Percentiles rank a stretch among this genome's conserved stretches.
Evolutionary conservation across 208 protist species (phyloP).

Genomic region (Trypanosoma theileri): DNA sequence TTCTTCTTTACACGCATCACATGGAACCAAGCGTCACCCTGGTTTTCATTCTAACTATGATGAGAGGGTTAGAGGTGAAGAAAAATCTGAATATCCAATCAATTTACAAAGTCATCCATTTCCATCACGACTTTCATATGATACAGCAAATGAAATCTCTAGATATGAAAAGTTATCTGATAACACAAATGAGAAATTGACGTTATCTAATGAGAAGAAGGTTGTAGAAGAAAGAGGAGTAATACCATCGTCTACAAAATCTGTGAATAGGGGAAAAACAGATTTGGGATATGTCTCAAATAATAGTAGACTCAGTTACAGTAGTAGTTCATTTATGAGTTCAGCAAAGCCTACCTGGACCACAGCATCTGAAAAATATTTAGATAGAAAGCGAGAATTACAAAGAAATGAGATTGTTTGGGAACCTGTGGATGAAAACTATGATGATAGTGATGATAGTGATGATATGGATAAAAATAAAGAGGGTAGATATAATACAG

Average conservation of each 20-base stretch:
- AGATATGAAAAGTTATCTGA: not conserved
- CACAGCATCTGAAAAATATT: not conserved
- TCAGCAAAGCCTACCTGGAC: not conserved
- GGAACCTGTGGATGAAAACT: slow-evolving; percentile 6
- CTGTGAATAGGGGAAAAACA: too few relatives aligned
- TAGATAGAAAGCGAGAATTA: too few relatives aligned
- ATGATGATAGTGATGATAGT: not conserved
- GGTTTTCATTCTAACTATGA: not conserved
- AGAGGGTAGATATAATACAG: not conserved
- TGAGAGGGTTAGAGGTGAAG: not conserved
- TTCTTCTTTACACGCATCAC: too few relatives aligned
- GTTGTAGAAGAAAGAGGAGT: too few relatives aligned
- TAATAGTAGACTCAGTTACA: slow-evolving; percentile 4
- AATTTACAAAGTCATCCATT: not conserved
- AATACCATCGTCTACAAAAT: not conserved
- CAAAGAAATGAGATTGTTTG: slow-evolving; percentile 5
- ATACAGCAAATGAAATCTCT: slow-evolving; percentile 1
- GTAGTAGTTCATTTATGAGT: slow-evolving; percentile 13
- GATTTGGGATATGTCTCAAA: not conserved
- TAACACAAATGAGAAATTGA: not conserved
- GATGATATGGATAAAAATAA: not conserved
- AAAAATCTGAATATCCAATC: not conserved
- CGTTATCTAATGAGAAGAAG: not conserved
- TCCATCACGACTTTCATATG: not conserved
- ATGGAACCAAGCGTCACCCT: too few relatives aligned